Evolutionary conservation across 331 rosid species (phyloP).

Genomic region (Phaseolus coccineus): DNA sequence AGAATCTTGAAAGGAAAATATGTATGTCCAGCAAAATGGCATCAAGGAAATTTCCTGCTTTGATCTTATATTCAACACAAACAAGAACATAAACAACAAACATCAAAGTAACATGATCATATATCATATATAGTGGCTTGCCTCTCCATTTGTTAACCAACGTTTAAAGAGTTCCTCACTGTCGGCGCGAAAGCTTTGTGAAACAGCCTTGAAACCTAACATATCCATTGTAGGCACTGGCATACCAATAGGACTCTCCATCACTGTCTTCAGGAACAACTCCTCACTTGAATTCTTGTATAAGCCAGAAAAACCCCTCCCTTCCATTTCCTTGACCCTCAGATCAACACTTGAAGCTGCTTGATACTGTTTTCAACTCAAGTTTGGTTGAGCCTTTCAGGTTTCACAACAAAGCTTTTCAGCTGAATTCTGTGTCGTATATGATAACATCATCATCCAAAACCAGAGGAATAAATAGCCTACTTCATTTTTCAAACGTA

Average conservation of each 20-base stretch:
- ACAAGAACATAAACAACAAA: slow-evolving; percentile 38
- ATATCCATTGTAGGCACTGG: slow-evolving; percentile 79
- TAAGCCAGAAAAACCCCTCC: slow-evolving; percentile 75
- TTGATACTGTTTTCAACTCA: slow-evolving; percentile 32
- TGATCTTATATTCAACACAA: slow-evolving; percentile 32
- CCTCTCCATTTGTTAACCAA: slow-evolving; percentile 98
- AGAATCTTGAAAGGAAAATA: slow-evolving; percentile 31
- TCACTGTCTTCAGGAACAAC: slow-evolving; percentile 73
- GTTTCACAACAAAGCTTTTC: slow-evolving; percentile 43
- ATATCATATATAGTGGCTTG: slow-evolving; percentile 53
- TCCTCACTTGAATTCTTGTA: slow-evolving; percentile 88
- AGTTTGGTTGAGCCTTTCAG: slow-evolving; percentile 41
- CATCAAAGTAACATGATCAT: slow-evolving; percentile 34
- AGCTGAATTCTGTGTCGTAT: slow-evolving; percentile 41
- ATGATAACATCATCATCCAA: slow-evolving; percentile 41
- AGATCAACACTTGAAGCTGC: slow-evolving; percentile 36
- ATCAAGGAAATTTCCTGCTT: slow-evolving; percentile 29
- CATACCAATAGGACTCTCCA: slow-evolving; percentile 78
- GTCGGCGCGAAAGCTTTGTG: slow-evolving; percentile 77
- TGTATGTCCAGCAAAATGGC: slow-evolving; percentile 24
- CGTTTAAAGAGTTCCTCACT: slow-evolving; percentile 96
- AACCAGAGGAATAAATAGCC: slow-evolving; percentile 39
- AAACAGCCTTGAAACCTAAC: slow-evolving; percentile 76
- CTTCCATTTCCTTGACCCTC: slow-evolving; percentile 70
- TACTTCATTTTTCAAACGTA: slow-evolving; percentile 23